These are phyloP conservation scores for Saussurea involucrata DNA, from an alignment of 129 eudicot genomes.

Conservation along the genomic window DNA sequence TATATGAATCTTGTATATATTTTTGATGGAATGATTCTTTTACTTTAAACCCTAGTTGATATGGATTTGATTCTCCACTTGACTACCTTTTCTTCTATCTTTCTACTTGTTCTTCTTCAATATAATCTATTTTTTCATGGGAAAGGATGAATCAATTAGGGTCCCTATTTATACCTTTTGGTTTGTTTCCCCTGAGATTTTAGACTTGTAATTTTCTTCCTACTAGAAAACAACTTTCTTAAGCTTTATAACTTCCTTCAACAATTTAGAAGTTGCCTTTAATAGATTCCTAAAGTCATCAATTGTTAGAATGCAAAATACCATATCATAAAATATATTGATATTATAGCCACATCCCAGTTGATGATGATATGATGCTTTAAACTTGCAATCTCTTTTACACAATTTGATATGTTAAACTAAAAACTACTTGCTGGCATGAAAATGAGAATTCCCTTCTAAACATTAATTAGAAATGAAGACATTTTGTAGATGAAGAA, in stretches of 20 bases:
- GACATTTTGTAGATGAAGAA: too few species aligned
- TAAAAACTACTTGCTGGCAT: too few species aligned
- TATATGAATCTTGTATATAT: neutral
- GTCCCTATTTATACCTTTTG: neutral
- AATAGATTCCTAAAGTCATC: too few species aligned
- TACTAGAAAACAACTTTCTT: neutral
- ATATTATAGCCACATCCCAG: too few species aligned
- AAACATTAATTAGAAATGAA: too few species aligned
- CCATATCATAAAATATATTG: too few species aligned
- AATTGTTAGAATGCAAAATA: too few species aligned
- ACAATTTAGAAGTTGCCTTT: neutral
- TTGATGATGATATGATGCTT: too few species aligned
- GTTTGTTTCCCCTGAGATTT: neutral
- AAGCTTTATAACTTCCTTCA: neutral
- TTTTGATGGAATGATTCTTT: neutral
- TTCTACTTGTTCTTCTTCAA: neutral
- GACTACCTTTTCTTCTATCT: too few species aligned
- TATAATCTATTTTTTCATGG: neutral
- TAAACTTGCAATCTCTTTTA: too few species aligned
- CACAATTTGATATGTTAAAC: too few species aligned
- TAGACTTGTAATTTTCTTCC: neutral
- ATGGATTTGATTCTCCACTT: neutral
- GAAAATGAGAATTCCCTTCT: too few species aligned
- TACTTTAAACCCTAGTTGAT: neutral
- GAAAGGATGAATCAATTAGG: neutral